A percentile compares a stretch with the other conserved stretches of the same genome.
Evolutionary conservation across 495 filamentous ascomycete species (phyloP).

Genomic region (Cryomyces antarcticus): DNA sequence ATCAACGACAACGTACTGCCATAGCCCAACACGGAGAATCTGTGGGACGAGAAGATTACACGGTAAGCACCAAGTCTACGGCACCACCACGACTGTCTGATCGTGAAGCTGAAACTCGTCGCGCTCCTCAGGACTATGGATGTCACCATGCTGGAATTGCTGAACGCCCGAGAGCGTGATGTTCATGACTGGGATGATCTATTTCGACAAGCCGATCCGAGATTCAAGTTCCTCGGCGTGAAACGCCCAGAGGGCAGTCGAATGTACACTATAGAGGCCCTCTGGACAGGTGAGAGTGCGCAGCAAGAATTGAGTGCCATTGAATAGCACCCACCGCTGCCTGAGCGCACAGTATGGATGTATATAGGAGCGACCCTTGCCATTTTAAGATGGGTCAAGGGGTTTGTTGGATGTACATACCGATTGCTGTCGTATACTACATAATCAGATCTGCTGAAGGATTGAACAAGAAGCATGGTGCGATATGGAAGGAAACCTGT

Average conservation of each 20-base stretch:
- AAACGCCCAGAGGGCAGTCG: background rate
- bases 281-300: constrained; percentile 46
- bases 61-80: constrained; percentile 1
- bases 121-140: background rate
- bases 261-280: constrained; percentile 1
- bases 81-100: background rate
- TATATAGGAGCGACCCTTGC: no score
- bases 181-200: constrained; percentile 3
- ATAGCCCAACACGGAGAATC: background rate
- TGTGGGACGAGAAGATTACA: constrained; percentile 11
- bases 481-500: no score
- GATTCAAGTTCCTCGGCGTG: constrained; percentile 3
- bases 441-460: no score
- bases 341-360: no score
- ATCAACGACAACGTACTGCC: constrained; percentile 32
- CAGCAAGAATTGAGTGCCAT: background rate
- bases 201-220: constrained; percentile 3
- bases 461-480: no score
- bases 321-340: no score
- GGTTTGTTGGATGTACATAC: no score
- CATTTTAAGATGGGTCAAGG: no score
- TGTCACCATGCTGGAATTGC: background rate
- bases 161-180: constrained; percentile 2
- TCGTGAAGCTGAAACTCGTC: background rate
- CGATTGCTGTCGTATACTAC: no score